Evolutionary conservation across 129 eudicot species (phyloP).

Genomic region (Saussurea involucrata): DNA sequence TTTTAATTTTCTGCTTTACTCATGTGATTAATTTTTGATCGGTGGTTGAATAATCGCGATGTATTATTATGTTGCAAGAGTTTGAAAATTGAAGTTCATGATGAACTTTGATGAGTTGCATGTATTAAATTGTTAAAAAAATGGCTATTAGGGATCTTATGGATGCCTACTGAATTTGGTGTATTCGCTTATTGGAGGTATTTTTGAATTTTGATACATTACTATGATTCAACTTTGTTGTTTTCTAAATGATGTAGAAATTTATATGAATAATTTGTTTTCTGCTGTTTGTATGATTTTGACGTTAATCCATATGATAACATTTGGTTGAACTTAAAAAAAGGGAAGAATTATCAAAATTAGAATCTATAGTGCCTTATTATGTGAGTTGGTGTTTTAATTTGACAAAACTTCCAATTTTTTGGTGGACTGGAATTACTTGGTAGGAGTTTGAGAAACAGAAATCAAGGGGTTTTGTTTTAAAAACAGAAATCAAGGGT

Average conservation of each 20-base stretch:
- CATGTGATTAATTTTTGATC: not conserved
- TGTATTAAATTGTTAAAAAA: conserved; percentile 9
- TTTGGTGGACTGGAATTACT: not conserved
- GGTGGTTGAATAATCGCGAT: not conserved
- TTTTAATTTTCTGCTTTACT: not conserved
- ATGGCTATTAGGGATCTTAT: conserved; percentile 1
- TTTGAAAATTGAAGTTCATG: no score
- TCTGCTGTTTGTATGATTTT: not conserved
- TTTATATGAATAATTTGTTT: not conserved
- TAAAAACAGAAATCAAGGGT: not conserved
- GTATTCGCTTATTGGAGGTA: not conserved
- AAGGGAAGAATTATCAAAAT: not conserved
- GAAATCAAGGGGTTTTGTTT: not conserved
- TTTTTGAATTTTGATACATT: not conserved
- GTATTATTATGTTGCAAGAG: not conserved
- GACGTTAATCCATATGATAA: not conserved
- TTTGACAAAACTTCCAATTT: not conserved
- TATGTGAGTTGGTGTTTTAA: not conserved
- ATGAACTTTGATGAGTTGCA: not conserved
- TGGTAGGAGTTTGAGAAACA: not conserved
- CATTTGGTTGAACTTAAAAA: not conserved
- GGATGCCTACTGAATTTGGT: not conserved
- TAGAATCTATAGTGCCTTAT: not conserved
- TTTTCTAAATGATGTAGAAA: not conserved
- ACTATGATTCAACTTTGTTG: not conserved